Percentiles rank a stretch among this genome's conserved stretches.
Conservation (phyloP, 2,329 filamentous ascomycete species). For the Aspergillus fructus region DNA sequence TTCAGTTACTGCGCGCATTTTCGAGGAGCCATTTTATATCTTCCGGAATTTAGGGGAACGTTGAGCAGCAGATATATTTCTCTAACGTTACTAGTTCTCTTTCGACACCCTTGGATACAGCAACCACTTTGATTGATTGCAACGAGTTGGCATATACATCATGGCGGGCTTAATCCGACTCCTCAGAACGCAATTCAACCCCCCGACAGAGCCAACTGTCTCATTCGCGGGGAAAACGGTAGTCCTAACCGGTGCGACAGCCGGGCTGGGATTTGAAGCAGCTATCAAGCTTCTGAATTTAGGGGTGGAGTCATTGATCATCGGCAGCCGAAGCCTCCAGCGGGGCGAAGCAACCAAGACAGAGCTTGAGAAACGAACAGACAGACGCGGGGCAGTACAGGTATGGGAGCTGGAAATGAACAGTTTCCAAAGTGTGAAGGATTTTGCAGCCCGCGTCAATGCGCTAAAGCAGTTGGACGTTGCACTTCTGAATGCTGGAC, state of each 20-base stretch:
- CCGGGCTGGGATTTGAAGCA: constrained; percentile 52
- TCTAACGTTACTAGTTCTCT: background rate
- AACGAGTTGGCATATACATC: constrained; percentile 1
- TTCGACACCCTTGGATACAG: background rate
- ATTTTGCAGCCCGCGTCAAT: constrained; percentile 41
- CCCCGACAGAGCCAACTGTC: constrained; percentile 36
- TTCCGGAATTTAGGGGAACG: background rate
- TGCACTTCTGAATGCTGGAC: constrained; percentile 48
- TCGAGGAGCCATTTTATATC: background rate
- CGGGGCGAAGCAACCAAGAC: constrained; percentile 45
- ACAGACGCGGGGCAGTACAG: constrained; percentile 37
- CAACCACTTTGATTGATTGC: background rate
- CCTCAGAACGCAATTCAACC: constrained; percentile 32
- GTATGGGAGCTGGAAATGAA: constrained; percentile 50
- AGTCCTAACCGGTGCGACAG: constrained; percentile 52
- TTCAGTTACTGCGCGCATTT: background rate
- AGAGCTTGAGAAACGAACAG: constrained; percentile 35
- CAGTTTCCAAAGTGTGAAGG: constrained; percentile 45
- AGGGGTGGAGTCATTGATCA: constrained; percentile 44
- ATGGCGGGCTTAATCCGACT: constrained; percentile 33
- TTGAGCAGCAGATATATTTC: background rate
- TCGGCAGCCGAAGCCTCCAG: constrained; percentile 45
- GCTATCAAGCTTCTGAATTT: constrained; percentile 48
- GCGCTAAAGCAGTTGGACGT: constrained; percentile 45
- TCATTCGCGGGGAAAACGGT: constrained; percentile 49